Base-by-base conservation (phyloP, 2,329 filamentous ascomycete species). In the Dactylellina parvicollis region DNA sequence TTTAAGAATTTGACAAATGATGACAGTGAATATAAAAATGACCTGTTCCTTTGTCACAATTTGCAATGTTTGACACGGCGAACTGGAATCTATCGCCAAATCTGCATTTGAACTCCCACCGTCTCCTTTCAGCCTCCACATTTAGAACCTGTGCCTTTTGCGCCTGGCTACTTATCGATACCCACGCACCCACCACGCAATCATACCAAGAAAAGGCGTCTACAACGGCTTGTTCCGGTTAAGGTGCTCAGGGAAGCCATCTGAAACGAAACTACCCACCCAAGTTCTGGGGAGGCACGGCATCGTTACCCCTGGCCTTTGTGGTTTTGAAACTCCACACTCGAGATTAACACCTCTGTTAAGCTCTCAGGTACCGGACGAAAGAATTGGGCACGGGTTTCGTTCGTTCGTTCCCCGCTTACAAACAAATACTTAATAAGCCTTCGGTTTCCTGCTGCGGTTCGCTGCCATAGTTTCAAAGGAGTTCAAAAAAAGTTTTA, bases 371-470 rank as follows among this genome's bases (percentile, higher is more conserved):
- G 62, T 67, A 57, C 62, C 62, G 62, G 50, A 56, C 62, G 62
- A 67, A 57, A 67, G 52, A 52, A 26, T 10, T 36, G 24, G 50
- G 62, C 62, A 67, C 62, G 50, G 62, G 62, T 32, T 65, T 24
- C 34, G 4, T 42, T 18, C 44, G n/a, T 59, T 36, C 42, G 49
- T 18, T 22, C 52, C 52, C 52, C 52, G 62, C 62, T 67, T 59
- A 67, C 62, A 67, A 67, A 67, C 59, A 67, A 57, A 57, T 66
- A 38, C 62, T 67, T 67, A 67, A 57, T 67, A 67, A 67, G 62
- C 62, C 62, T 57, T 52, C 62, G 62, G 52, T 67, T 50, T 50
- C 62, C 52, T 57, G 52, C 47, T 57, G 42, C 36, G 62, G 52
- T 50, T 34, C 62, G 44, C 24, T 50, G 40, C 52, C 26, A 52